phyloP scores from a whole-genome alignment of 768 basidiomycete species.

The Nevesoporus exiguus region DNA sequence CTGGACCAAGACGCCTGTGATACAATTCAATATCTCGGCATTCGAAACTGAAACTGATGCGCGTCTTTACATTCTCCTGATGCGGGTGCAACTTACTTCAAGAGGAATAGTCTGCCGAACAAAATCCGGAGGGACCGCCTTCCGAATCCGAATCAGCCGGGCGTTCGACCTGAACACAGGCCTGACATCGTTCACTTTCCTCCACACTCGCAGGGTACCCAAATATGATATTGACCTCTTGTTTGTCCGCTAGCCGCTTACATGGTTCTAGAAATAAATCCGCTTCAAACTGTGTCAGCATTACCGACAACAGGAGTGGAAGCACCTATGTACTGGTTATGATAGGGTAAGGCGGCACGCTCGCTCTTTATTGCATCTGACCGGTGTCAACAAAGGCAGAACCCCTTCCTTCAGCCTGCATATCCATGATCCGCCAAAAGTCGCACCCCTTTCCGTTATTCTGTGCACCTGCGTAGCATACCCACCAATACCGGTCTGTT shows the following conservation, averaged over 20 bases:
- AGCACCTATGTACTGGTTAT: conserved; percentile 5
- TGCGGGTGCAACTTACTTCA: conserved; percentile 1
- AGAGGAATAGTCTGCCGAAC: background rate
- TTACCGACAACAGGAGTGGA: background rate
- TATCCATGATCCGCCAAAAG: conserved; percentile 72
- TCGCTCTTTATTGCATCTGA: background rate
- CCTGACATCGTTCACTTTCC: background rate
- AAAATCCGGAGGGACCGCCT: background rate
- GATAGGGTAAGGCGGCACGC: background rate
- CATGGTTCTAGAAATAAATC: background rate
- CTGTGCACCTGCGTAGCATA: conserved; percentile 76
- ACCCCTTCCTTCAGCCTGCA: conserved; percentile 63
- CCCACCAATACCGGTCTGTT: conserved; percentile 67
- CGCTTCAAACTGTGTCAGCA: background rate
- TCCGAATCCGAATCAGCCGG: background rate
- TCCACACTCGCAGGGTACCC: background rate
- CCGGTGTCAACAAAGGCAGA: conserved; percentile 34
- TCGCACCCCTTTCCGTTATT: conserved; percentile 82
- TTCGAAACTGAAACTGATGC: background rate
- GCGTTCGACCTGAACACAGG: background rate
- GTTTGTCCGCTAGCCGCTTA: background rate
- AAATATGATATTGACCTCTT: background rate
- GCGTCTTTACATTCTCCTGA: background rate
- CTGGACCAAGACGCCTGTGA: background rate
- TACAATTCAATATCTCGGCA: background rate